Evolutionary conservation across 192 early-diverging fungal genomes (phyloP).

Genomic region (Podila horticola): DNA sequence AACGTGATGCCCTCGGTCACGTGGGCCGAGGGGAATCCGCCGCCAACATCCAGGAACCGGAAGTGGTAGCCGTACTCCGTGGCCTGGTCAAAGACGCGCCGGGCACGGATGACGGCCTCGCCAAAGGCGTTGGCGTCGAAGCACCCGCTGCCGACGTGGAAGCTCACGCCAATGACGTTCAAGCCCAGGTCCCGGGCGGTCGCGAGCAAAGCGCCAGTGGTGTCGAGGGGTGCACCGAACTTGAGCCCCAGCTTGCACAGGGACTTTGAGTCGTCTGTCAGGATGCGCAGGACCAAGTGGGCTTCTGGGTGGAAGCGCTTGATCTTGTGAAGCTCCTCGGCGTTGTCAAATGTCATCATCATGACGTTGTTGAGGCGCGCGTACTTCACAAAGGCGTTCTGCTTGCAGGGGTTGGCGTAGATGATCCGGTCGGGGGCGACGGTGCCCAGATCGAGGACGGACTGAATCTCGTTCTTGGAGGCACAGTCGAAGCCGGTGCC

Average conservation of each 20-base stretch:
- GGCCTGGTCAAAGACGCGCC: constrained; percentile 91
- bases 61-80: constrained; percentile 78
- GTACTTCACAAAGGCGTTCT: constrained; percentile 91
- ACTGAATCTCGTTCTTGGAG: constrained; percentile 92
- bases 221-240: constrained; percentile 90
- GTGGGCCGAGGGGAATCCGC: constrained; percentile 93
- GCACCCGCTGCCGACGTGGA: constrained; percentile 98
- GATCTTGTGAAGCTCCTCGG: constrained; percentile 97
- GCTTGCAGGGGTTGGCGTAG: constrained; percentile 99
- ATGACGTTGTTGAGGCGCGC: constrained; percentile 78
- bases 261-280: constrained; percentile 94
- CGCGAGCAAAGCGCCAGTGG: constrained; percentile 63
- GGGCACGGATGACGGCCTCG: constrained; percentile 89
- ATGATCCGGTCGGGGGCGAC: constrained; percentile 80
- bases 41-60: constrained; percentile 86
- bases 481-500: constrained; percentile 98
- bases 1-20: constrained; percentile 84
- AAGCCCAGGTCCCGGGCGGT: constrained; percentile 84
- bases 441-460: constrained; percentile 78
- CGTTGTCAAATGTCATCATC: constrained; percentile 99
- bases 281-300: constrained; percentile 91
- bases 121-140: constrained; percentile 88
- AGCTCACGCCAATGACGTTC: constrained; percentile 89
- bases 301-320: constrained; percentile 83
- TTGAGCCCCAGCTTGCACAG: constrained; percentile 94